Conservation (phyloP, 2,329 filamentous ascomycete species). For the Fusarium musae region DNA sequence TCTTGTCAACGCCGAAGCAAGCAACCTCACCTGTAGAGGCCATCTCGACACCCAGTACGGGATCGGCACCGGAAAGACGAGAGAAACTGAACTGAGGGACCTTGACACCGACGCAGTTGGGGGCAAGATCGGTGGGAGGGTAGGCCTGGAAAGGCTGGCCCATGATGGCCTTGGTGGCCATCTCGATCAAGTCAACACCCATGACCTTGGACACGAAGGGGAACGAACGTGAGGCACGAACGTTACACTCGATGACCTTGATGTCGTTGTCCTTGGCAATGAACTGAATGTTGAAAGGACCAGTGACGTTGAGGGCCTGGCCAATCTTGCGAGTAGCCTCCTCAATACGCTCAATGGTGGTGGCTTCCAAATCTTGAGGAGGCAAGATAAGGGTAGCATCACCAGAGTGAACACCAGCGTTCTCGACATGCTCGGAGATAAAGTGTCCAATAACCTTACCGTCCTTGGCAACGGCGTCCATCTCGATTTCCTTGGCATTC, state of each 20-base stretch:
- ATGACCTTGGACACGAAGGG: constrained; percentile 99
- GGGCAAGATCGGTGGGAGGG: constrained; percentile 77
- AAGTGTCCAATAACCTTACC: constrained; percentile 94
- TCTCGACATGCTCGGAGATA: constrained; percentile 98
- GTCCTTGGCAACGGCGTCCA: constrained; percentile 95
- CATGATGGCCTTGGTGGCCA: constrained; percentile 98
- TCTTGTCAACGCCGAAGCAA: constrained; percentile 94
- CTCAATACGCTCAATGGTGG: constrained; percentile 90
- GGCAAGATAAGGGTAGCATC: constrained; percentile 96
- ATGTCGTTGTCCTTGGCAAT: constrained; percentile 99
- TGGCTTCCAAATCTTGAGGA: constrained; percentile 89
- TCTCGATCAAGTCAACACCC: constrained; percentile 96
- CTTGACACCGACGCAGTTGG: constrained; percentile 93
- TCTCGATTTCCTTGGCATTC: constrained; percentile 99
- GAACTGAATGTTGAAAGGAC: constrained; percentile 99
- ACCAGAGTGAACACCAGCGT: constrained; percentile 97
- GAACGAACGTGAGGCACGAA: constrained; percentile 94
- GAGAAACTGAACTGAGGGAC: constrained; percentile 99
- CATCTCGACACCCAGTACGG: constrained; percentile 98
- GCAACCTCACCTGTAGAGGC: constrained; percentile 98
- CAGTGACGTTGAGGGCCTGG: constrained; percentile 92
- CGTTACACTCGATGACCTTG: constrained; percentile 99
- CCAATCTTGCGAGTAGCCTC: constrained; percentile 97
- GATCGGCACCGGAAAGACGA: constrained; percentile 92
- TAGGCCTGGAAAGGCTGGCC: constrained; percentile 84